These are phyloP conservation scores for Gymnopus androsaceus DNA, from an alignment of 1,284 basidiomycete genomes.

Conservation along the genomic window DNA sequence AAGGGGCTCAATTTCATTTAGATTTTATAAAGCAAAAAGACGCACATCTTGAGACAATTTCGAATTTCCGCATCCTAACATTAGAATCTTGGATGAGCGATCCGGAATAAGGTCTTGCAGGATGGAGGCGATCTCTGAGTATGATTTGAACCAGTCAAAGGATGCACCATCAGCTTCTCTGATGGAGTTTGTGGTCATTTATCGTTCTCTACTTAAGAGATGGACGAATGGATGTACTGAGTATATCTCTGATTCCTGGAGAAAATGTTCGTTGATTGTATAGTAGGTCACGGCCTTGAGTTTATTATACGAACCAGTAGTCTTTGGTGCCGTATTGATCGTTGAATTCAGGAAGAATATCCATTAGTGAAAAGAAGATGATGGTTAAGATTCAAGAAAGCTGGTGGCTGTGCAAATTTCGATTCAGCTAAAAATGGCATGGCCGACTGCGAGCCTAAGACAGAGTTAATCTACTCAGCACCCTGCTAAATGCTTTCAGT, in stretches of 20 bases:
- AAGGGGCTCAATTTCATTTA: slow-evolving; percentile 4
- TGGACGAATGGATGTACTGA: slow-evolving; percentile 34
- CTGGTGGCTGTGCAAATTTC: no score
- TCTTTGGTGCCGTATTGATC: slow-evolving; percentile 75
- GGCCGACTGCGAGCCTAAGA: no score
- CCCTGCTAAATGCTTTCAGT: no score
- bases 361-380: no score
- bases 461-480: no score
- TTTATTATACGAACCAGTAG: slow-evolving; percentile 60
- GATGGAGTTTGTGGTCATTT: not conserved
- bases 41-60: slow-evolving; percentile 73
- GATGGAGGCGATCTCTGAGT: slow-evolving; percentile 62
- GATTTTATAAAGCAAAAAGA: slow-evolving; percentile 5
- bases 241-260: slow-evolving; percentile 71
- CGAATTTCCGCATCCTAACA: slow-evolving; percentile 93
- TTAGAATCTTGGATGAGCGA: slow-evolving; percentile 70
- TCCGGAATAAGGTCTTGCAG: slow-evolving; percentile 65
- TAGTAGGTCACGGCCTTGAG: not conserved
- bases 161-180: slow-evolving; percentile 66
- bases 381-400: no score
- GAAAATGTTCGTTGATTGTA: not conserved
- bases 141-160: slow-evolving; percentile 90
- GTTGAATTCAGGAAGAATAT: slow-evolving; percentile 62
- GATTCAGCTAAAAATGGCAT: no score
- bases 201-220: slow-evolving; percentile 9